Base-by-base conservation (phyloP, 2,329 filamentous ascomycete genomes). In the Pestalotiopsis sp. region DNA sequence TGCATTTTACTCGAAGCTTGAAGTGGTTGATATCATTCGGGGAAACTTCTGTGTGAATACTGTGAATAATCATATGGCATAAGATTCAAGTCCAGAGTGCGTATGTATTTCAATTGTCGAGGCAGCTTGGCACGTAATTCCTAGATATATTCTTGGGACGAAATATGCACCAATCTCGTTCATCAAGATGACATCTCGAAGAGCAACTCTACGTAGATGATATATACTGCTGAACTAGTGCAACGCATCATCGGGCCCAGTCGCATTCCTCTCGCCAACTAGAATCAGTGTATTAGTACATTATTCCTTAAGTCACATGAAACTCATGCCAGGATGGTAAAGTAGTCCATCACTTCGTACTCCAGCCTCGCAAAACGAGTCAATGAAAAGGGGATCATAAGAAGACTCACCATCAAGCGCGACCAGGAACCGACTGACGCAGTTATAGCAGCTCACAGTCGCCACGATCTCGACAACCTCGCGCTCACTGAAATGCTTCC, bases 381-480 rank as follows among this genome's bases (percentile, higher is more conserved):
- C 45, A 25, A 65, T 20, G 38, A 20, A 31, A 12, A 14, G 45
- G 11, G 39, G 36, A 59, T 20, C 12, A 17, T 56, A 61, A 67
- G 57, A 62, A 20, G 6, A 82, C 87, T 80, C 81, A 90, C 89
- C 92, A 81, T 97, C 91, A 68, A 97, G 79, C 14, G 94, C 94
- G 23, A 97, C 93, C 73, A 97, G 79, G 74, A 97, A 95, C 38
- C 94, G 87, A 78, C 92, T 94, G 17, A 97, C 93, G 76, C 92
- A 95, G 78, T 97, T 97, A 78, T 97, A 97, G 67, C 89, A 90
- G 13, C 84, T 76, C 67, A 94, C 87, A 25, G 92, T 95, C 39
- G 92, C 89, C 59, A 92, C 95, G 71, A 96, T 86, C 83, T 97
- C 94, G 14, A 97, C 92, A 65, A 95, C 84, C 81, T 95, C 92